Evolutionary conservation across 352 stramenopile species (phyloP), one percentile per base, ranked within the genome.

Genomic region (Globisporangium takayamanum): DNA sequence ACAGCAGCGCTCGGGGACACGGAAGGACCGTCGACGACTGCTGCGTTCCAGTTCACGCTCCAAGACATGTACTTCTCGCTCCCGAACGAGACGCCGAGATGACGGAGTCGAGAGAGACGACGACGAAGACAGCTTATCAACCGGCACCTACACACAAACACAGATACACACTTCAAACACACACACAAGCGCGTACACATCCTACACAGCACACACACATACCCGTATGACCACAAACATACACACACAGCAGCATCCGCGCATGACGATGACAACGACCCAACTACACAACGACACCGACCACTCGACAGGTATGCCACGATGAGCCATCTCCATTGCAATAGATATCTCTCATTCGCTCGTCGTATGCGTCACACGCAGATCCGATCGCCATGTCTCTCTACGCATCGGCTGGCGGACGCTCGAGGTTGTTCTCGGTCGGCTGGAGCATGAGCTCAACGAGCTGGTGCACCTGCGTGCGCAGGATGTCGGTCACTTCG

Each of bases 371-470:
- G 41, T n/a, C 18, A n/a, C 18, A n/a, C 7, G 2, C 41, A 46
- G 41, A 20, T 47, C 41, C 41, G 2, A 18, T 47, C 14, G 37
- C 37, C 8, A 8, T 18, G 28, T 57, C 39, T 56, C 18, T 28
- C 48, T 59, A 58, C 33, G 54, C 70, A 64, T 83, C 68, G 4
- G 49, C 58, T 45, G 74, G 62, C 2, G 80, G 74, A 26, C 76
- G 74, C 48, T 91, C 79, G 15, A 95, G 65, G n/a, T 76, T 74
- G 70, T 95, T 92, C 61, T 83, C 76, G 20, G 76, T 72, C 6
- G 85, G 85, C 66, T 92, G 80, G 36, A 95, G 73, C 85, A 95
- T 95, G 14, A 80, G 65, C 55, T 89, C 68, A 48, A 95, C 77
- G 57, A 95, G 82, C 61, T 87, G 68, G 50, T 82, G 63, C 11